These are phyloP conservation scores for Stemphylium beticola DNA, from an alignment of 2,329 filamentous ascomycete species.

Conservation along the genomic window DNA sequence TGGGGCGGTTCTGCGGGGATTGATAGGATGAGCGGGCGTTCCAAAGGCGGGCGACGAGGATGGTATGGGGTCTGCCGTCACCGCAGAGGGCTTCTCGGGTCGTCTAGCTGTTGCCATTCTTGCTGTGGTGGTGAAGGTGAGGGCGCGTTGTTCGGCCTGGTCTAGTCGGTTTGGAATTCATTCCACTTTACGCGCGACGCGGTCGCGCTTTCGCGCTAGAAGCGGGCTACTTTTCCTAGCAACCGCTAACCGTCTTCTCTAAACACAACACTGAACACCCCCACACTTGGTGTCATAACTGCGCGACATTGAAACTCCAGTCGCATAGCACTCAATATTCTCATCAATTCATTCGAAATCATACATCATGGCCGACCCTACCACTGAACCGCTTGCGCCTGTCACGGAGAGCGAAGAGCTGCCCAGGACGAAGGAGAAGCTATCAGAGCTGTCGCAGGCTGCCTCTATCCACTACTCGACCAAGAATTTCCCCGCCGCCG, in stretches of 20 bases:
- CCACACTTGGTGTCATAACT: background rate
- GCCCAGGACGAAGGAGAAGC: slow-evolving; percentile 62
- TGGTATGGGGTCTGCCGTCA: slow-evolving; percentile 66
- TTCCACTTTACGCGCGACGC: slow-evolving; percentile 34
- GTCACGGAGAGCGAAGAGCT: slow-evolving; percentile 32
- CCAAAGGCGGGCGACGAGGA: slow-evolving; percentile 91
- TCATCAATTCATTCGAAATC: background rate
- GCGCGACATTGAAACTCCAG: background rate
- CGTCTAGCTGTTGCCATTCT: slow-evolving; percentile 39
- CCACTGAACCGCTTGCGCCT: slow-evolving; percentile 26
- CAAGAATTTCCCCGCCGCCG: slow-evolving; percentile 84
- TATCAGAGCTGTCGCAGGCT: slow-evolving; percentile 79
- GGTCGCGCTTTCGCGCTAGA: slow-evolving; percentile 16
- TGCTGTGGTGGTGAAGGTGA: slow-evolving; percentile 8
- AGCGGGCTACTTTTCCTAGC: slow-evolving; percentile 13
- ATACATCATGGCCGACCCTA: slow-evolving; percentile 34
- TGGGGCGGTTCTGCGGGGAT: slow-evolving; percentile 55
- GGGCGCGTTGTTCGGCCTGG: background rate
- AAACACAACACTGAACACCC: slow-evolving; percentile 6
- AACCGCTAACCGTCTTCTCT: background rate
- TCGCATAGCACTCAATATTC: slow-evolving; percentile 12
- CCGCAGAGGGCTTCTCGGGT: slow-evolving; percentile 39
- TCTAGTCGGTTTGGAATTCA: slow-evolving; percentile 6
- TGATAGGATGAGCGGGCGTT: slow-evolving; percentile 81
- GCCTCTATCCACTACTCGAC: slow-evolving; percentile 85